Conservation (phyloP, 1,284 basidiomycete species). For the Ustilago curta region DNA sequence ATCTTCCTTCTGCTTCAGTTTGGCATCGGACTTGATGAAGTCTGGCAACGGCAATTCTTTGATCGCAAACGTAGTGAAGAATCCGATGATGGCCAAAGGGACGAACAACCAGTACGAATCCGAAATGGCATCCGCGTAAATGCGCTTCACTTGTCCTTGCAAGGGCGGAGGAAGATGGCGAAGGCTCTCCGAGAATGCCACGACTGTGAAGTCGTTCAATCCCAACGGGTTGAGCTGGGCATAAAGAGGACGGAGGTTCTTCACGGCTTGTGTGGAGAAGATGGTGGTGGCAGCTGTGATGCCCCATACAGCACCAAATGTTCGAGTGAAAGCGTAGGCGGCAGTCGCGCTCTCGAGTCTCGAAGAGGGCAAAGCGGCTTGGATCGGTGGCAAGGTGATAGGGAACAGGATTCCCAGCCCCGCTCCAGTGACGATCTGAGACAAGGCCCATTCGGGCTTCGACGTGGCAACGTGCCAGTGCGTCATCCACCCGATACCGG, state of each 20-base stretch:
- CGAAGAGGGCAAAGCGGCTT: constrained; percentile 35
- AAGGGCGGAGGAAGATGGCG: constrained; percentile 25
- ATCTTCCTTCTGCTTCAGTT: constrained; percentile 19
- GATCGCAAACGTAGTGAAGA: constrained; percentile 28
- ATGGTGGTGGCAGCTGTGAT: constrained; percentile 51
- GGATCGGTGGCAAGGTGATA: constrained; percentile 52
- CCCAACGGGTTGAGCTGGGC: constrained; percentile 32
- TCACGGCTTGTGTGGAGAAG: constrained; percentile 35
- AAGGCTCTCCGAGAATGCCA: constrained; percentile 30
- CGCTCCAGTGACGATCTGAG: constrained; percentile 57
- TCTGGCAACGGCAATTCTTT: constrained; percentile 43
- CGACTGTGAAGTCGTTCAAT: constrained; percentile 33
- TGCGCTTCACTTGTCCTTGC: constrained; percentile 7
- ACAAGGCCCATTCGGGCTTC: constrained; percentile 67
- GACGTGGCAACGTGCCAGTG: constrained; percentile 68
- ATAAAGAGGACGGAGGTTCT: constrained; percentile 15
- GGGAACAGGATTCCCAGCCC: constrained; percentile 53
- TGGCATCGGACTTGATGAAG: constrained; percentile 36
- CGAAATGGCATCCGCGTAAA: constrained; percentile 32
- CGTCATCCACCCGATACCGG: constrained; percentile 66
- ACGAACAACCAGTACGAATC: constrained; percentile 33
- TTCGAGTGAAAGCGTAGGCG: constrained; percentile 49
- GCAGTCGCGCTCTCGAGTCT: constrained; percentile 47
- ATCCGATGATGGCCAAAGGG: constrained; percentile 35
- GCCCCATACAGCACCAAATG: constrained; percentile 55